Evolutionary conservation across 257 asterid species (phyloP).

Genomic region (Voacanga thouarsii): DNA sequence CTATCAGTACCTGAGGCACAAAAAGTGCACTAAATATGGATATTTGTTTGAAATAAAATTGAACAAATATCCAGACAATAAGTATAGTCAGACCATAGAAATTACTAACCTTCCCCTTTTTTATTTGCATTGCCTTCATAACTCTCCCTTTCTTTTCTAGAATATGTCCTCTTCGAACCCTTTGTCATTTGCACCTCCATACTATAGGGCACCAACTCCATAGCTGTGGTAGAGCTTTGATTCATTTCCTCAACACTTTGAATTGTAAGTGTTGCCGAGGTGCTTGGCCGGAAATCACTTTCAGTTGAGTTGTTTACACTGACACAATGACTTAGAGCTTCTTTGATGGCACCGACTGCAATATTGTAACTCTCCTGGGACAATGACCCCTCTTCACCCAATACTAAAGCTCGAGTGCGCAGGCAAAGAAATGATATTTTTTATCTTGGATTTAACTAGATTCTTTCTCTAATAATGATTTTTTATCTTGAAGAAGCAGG

Average conservation of each 20-base stretch:
- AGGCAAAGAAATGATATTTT: no score
- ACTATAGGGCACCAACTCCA: constrained; percentile 36
- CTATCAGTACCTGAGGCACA: constrained; percentile 56
- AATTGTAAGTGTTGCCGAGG: constrained; percentile 37
- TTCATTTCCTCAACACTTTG: constrained; percentile 40
- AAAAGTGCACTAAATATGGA: constrained; percentile 9
- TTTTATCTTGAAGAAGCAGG: no score
- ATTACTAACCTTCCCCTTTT: constrained; percentile 78
- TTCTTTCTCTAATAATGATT: no score
- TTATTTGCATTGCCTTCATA: constrained; percentile 39
- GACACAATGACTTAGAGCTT: constrained; percentile 59
- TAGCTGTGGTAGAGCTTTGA: constrained; percentile 29
- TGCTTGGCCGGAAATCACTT: constrained; percentile 35
- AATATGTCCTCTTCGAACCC: constrained; percentile 54
- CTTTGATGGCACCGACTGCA: constrained; percentile 62
- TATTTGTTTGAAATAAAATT: constrained; percentile 10
- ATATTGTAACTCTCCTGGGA: constrained; percentile 68
- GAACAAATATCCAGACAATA: not conserved
- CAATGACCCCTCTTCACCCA: constrained; percentile 95
- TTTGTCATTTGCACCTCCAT: constrained; percentile 31
- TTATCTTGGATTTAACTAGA: no score
- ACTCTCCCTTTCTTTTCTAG: constrained; percentile 54
- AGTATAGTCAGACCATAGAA: not conserved
- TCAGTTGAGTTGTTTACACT: constrained; percentile 33
- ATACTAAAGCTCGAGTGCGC: constrained; percentile 82